A percentile compares a stretch with the other conserved stretches of the same genome.
Conservation (phyloP, 1,284 basidiomycete species). For the Cystobasidiaceae sp. region DNA sequence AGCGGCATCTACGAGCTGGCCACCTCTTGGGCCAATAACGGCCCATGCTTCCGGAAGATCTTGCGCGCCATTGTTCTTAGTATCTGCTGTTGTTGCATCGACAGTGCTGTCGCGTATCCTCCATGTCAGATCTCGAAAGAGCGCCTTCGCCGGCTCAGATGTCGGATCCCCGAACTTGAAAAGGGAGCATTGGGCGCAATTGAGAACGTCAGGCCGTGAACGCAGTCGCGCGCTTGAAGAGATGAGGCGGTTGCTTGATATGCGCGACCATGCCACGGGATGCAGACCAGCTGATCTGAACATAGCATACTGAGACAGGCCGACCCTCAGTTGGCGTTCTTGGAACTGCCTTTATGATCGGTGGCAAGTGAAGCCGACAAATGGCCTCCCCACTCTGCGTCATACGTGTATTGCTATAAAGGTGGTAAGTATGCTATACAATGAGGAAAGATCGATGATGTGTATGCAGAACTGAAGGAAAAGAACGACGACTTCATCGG, state of each 20-base stretch:
- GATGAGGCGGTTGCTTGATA: background rate
- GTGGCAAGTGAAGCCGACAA: no score
- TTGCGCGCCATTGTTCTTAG: background rate
- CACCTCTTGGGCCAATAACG: constrained; percentile 9
- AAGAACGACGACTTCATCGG: no score
- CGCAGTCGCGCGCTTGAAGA: no score
- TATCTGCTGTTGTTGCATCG: background rate
- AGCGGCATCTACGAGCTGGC: constrained; percentile 6
- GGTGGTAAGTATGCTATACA: no score
- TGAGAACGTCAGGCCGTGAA: constrained; percentile 5
- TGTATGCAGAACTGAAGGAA: no score
- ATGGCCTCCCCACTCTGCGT: no score
- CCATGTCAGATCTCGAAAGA: constrained; percentile 8
- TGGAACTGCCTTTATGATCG: no score
- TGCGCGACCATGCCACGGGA: background rate
- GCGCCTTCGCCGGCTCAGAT: constrained; percentile 11
- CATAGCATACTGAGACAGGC: no score
- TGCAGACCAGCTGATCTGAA: no score
- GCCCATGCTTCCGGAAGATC: constrained; percentile 22
- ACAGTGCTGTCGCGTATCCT: background rate
- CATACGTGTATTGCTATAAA: no score
- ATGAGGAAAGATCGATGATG: no score
- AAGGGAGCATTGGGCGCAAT: constrained; percentile 9
- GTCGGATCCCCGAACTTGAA: constrained; percentile 28
- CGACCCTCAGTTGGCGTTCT: no score